A percentile compares a stretch with the other conserved stretches of the same genome.
phyloP scores from a whole-genome alignment of 179 eudicot genomes.

The Camellia oleifera region DNA sequence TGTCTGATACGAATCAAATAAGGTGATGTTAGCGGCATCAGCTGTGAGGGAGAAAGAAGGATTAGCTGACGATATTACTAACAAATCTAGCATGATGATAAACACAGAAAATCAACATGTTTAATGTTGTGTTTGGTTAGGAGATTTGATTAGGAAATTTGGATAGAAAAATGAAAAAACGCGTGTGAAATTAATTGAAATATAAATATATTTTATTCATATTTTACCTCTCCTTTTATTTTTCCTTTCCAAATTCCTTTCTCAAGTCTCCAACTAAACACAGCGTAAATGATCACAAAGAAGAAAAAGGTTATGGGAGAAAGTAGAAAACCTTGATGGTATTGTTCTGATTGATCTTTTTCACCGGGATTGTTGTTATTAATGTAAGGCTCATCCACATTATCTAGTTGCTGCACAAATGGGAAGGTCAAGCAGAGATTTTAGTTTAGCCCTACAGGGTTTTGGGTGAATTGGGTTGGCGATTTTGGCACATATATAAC shows the following conservation, averaged over 20 bases:
- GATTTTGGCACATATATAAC: background rate
- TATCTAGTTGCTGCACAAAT: constrained; percentile 67
- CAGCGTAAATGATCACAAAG: background rate
- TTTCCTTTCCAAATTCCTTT: too few species aligned
- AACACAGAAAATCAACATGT: background rate
- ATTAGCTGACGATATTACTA: constrained; percentile 13
- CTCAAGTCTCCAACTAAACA: too few species aligned
- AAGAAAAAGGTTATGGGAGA: background rate
- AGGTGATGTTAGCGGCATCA: constrained; percentile 73
- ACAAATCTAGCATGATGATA: background rate
- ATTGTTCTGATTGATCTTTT: constrained; percentile 41
- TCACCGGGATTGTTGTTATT: constrained; percentile 37
- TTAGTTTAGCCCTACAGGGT: background rate
- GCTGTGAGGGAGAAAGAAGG: constrained; percentile 37
- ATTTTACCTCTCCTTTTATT: too few species aligned
- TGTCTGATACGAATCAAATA: constrained; percentile 57
- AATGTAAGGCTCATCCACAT: constrained; percentile 50
- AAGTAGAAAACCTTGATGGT: constrained; percentile 69
- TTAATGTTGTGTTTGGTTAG: too few species aligned
- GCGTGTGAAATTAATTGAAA: background rate
- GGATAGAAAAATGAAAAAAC: background rate
- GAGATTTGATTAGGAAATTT: too few species aligned
- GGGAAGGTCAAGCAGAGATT: background rate
- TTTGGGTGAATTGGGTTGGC: background rate
- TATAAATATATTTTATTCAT: too few species aligned